phyloP scores from a whole-genome alignment of 345 rosid genomes.

The Syzygium aromaticum region DNA sequence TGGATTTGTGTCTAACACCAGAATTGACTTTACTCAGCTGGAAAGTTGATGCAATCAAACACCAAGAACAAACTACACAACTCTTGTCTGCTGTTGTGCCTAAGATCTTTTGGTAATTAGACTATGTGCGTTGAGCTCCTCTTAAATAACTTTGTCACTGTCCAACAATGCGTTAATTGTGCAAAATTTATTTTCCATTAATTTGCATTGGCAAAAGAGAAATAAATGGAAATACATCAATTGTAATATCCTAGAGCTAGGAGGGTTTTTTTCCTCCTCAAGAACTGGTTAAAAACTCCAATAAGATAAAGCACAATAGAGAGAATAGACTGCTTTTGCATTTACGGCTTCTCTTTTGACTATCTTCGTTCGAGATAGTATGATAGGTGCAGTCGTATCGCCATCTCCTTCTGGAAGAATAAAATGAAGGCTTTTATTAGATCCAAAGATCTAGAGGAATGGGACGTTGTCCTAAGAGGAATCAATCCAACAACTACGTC shows the following conservation, averaged over 20 bases:
- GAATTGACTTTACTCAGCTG: not conserved
- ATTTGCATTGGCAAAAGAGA: not conserved
- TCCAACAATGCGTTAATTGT: not conserved
- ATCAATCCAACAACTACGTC: too few species aligned
- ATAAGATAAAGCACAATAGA: not conserved
- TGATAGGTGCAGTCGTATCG: too few species aligned
- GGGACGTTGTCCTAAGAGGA: too few species aligned
- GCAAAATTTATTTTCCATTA: not conserved
- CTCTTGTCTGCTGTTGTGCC: not conserved
- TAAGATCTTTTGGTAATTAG: not conserved
- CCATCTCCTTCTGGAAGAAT: too few species aligned
- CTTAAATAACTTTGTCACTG: not conserved
- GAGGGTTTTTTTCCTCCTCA: not conserved
- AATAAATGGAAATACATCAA: not conserved
- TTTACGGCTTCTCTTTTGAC: too few species aligned
- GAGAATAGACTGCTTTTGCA: too few species aligned
- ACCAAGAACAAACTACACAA: not conserved
- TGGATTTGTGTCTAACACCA: not conserved
- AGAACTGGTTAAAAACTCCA: not conserved
- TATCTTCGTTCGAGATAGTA: too few species aligned
- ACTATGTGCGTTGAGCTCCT: not conserved
- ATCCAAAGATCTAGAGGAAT: too few species aligned
- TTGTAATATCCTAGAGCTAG: not conserved
- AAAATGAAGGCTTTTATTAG: too few species aligned
- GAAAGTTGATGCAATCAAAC: not conserved